Percentiles rank a stretch among this genome's conserved stretches.
These are phyloP conservation scores for Earliella scabrosa DNA, from an alignment of 1,284 basidiomycete species.

Conservation along the genomic window DNA sequence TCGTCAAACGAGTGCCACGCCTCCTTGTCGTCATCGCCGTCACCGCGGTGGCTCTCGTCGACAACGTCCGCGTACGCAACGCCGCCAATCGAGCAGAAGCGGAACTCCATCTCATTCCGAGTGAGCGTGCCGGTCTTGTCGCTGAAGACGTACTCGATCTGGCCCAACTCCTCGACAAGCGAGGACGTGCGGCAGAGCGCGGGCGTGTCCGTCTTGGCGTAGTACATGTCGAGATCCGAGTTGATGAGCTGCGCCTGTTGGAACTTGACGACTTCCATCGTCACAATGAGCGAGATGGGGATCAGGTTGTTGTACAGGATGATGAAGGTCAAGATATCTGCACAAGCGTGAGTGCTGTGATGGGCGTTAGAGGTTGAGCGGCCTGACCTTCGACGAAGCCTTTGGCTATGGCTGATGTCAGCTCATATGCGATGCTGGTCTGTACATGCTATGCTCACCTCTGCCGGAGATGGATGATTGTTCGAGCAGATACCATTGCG, in stretches of 20 bases:
- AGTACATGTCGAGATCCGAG: constrained; percentile 96
- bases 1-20: constrained; percentile 81
- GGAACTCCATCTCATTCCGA: constrained; percentile 98
- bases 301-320: constrained; percentile 99
- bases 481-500: constrained; percentile 86
- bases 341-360: constrained; percentile 3
- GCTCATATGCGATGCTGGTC: neutral
- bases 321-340: constrained; percentile 97
- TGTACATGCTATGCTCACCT: constrained; percentile 49
- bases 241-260: constrained; percentile 98
- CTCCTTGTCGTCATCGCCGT: constrained; percentile 66
- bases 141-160: constrained; percentile 98
- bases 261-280: constrained; percentile 99
- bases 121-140: constrained; percentile 99
- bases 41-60: constrained; percentile 78
- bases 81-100: constrained; percentile 89
- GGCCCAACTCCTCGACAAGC: constrained; percentile 97
- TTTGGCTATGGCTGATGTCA: constrained; percentile 53
- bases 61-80: constrained; percentile 89
- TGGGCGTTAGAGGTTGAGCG: too few species aligned
- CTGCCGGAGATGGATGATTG: constrained; percentile 57
- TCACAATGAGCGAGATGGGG: constrained; percentile 98
- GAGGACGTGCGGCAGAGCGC: constrained; percentile 97
- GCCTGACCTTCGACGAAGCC: constrained; percentile 78
- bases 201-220: constrained; percentile 92